Evolutionary conservation across 2,329 filamentous ascomycete species (phyloP).

Genomic region (Diaporthe destruens): DNA sequence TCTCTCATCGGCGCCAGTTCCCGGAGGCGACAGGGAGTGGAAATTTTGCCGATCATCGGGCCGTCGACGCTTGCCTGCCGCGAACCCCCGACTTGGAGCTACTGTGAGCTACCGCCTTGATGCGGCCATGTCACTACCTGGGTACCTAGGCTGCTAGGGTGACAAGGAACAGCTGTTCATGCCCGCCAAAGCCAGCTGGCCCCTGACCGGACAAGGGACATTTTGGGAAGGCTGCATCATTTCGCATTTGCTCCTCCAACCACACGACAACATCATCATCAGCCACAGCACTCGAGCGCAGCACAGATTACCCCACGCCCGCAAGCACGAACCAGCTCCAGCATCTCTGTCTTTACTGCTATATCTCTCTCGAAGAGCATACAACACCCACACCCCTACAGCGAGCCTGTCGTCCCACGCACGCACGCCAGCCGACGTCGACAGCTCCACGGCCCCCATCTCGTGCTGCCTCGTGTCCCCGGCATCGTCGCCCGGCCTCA

Average conservation of each 20-base stretch:
- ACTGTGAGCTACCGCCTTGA: not conserved
- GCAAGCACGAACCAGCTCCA: not conserved
- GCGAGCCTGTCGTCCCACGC: not conserved
- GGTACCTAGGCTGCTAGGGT: not conserved
- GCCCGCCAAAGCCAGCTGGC: slow-evolving; percentile 40
- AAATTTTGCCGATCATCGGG: slow-evolving; percentile 42
- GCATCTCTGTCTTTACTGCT: slow-evolving; percentile 10
- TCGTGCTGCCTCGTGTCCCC: not conserved
- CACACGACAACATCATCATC: not conserved
- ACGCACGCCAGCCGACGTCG: not conserved
- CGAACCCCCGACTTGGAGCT: not conserved
- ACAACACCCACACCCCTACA: not conserved
- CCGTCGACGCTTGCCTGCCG: slow-evolving; percentile 38
- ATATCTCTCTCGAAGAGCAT: not conserved
- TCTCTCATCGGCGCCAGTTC: slow-evolving; percentile 16
- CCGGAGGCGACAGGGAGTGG: slow-evolving; percentile 31
- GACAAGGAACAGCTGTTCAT: slow-evolving; percentile 29
- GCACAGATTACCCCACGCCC: not conserved
- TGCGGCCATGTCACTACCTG: not conserved
- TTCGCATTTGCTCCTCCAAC: slow-evolving; percentile 11
- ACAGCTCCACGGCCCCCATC: slow-evolving; percentile 15
- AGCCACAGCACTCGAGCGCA: not conserved
- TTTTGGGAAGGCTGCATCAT: slow-evolving; percentile 22
- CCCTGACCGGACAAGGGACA: slow-evolving; percentile 35
- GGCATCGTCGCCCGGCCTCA: slow-evolving; percentile 6